Conservation (phyloP, 2,329 filamentous ascomycete species). For the Lomentospora prolificans region DNA sequence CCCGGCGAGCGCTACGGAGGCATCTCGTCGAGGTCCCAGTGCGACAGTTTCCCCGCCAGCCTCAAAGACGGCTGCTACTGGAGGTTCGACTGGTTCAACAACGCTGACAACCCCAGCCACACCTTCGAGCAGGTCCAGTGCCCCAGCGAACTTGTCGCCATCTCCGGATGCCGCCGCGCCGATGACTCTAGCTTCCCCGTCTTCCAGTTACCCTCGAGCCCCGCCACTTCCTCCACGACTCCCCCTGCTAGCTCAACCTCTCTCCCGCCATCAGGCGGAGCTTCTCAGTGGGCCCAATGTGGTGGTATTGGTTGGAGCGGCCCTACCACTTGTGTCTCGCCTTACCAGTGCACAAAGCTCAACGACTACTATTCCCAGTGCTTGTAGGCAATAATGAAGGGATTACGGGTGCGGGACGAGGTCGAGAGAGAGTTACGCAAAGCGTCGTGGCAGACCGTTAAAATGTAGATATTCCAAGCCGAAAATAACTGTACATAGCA, state of each 20-base stretch:
- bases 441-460: too few relatives aligned
- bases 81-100: conserved; percentile 55
- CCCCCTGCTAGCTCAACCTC: background rate
- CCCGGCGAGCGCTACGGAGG: conserved; percentile 48
- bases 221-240: background rate
- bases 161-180: conserved; percentile 21
- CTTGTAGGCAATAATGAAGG: conserved; percentile 8
- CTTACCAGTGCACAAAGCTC: conserved; percentile 12
- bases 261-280: conserved; percentile 1
- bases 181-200: conserved; percentile 19
- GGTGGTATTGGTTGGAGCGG: conserved; percentile 14
- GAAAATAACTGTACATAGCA: conserved; percentile 1
- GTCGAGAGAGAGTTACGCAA: background rate
- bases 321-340: conserved; percentile 12
- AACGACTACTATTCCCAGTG: conserved; percentile 17
- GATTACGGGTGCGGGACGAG: background rate
- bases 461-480: background rate
- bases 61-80: conserved; percentile 50
- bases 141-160: conserved; percentile 35
- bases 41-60: conserved; percentile 39
- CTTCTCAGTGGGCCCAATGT: conserved; percentile 15
- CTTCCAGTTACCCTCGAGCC: background rate
- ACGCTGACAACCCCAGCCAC: conserved; percentile 46
- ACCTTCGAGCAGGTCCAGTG: conserved; percentile 46
- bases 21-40: conserved; percentile 39